Evolutionary conservation across 2,329 filamentous ascomycete genomes (phyloP).

Genomic region (Phialophora verrucosa): DNA sequence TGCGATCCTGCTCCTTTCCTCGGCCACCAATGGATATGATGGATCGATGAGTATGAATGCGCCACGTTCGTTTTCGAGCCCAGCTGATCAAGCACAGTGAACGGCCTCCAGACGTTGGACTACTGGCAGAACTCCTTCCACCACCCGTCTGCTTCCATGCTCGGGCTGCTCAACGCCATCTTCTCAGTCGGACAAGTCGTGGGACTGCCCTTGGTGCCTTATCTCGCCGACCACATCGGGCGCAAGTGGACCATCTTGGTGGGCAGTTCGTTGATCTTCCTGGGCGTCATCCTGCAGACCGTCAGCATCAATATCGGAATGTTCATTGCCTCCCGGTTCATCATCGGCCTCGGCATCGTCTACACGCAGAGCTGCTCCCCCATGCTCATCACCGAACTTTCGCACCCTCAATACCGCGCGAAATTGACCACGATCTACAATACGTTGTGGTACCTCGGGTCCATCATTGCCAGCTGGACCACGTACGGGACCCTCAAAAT

Average conservation of each 20-base stretch:
- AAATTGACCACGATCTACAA: constrained; percentile 59
- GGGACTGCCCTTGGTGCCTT: constrained; percentile 51
- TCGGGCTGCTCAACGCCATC: constrained; percentile 51
- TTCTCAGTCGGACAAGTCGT: constrained; percentile 54
- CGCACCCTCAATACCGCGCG: constrained; percentile 56
- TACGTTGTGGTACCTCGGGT: constrained; percentile 59
- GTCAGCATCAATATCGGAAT: constrained; percentile 56
- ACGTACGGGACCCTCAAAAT: constrained; percentile 54
- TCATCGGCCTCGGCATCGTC: constrained; percentile 66
- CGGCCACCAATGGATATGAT: constrained; percentile 47
- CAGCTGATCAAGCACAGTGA: constrained; percentile 22
- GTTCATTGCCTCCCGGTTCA: constrained; percentile 65
- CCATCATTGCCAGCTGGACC: constrained; percentile 57
- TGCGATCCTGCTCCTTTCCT: constrained; percentile 63
- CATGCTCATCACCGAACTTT: constrained; percentile 52
- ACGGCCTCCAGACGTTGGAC: constrained; percentile 25
- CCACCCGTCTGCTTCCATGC: constrained; percentile 43
- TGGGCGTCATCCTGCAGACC: constrained; percentile 47
- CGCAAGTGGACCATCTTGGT: constrained; percentile 54
- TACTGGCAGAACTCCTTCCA: constrained; percentile 41
- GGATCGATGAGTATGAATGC: constrained; percentile 24
- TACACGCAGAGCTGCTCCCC: constrained; percentile 49
- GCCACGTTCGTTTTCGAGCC: neutral
- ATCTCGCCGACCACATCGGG: constrained; percentile 56
- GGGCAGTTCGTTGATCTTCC: constrained; percentile 53